phyloP scores from a whole-genome alignment of 2,329 filamentous ascomycete genomes.

The Clathrospora elynae region DNA sequence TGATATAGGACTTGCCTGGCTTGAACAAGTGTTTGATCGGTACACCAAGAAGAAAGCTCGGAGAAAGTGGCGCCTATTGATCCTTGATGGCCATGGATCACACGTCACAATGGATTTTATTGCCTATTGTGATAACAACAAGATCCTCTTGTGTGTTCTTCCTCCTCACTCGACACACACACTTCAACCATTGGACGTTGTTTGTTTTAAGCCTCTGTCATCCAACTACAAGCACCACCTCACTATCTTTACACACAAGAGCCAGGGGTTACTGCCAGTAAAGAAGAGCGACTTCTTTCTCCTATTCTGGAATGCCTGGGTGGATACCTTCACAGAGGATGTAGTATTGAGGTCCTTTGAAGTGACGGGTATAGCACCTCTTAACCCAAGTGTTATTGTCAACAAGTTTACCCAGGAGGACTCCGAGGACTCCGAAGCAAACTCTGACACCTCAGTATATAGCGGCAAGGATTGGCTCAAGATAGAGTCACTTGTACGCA shows the following conservation, averaged over 20 bases:
- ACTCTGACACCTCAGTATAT: too few relatives aligned
- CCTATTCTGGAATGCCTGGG: constrained; percentile 7
- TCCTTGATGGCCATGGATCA: neutral
- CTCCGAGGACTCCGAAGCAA: too few relatives aligned
- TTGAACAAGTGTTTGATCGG: too few relatives aligned
- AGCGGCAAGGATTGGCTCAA: too few relatives aligned
- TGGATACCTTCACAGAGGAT: neutral
- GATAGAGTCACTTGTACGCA: too few relatives aligned
- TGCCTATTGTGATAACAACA: neutral
- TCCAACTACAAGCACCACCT: neutral
- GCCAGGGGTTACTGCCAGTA: neutral
- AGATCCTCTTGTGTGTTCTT: neutral
- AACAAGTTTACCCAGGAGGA: too few relatives aligned
- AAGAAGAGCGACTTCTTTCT: constrained; percentile 3
- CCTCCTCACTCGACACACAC: neutral
- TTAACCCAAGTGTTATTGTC: too few relatives aligned
- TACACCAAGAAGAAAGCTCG: too few relatives aligned
- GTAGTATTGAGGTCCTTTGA: neutral
- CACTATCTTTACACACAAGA: neutral
- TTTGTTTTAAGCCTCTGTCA: neutral
- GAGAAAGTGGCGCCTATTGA: neutral
- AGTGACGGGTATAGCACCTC: neutral
- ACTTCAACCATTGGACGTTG: neutral
- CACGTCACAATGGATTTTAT: neutral
- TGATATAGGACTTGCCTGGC: neutral